phyloP scores from a whole-genome alignment of 257 asterid species.

The Capsicum chinense region DNA sequence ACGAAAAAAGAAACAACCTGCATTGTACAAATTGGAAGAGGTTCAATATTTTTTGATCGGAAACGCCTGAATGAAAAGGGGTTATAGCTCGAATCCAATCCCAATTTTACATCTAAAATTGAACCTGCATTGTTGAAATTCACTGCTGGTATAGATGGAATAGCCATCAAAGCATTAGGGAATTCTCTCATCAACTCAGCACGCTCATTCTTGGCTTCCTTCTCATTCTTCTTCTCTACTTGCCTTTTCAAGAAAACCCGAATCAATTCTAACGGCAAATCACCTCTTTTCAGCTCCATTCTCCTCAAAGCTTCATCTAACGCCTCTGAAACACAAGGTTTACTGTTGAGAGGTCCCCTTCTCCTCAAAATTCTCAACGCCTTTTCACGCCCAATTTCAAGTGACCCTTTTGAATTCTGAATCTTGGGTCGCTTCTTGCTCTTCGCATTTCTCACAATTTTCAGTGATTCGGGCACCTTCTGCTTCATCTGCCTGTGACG shows the following conservation, averaged over 20 bases:
- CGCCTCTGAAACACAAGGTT: conserved; percentile 65
- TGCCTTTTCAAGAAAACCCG: conserved; percentile 80
- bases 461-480: conserved; percentile 88
- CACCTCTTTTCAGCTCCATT: conserved; percentile 85
- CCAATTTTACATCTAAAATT: conserved; percentile 64
- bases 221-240: conserved; percentile 83
- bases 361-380: conserved; percentile 41
- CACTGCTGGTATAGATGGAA: conserved; percentile 53
- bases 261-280: conserved; percentile 83
- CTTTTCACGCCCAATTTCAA: conserved; percentile 45
- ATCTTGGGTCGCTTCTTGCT: conserved; percentile 49
- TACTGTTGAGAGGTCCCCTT: conserved; percentile 45
- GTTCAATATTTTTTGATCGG: conserved; percentile 87
- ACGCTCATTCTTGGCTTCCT: conserved; percentile 42
- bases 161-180: conserved; percentile 88
- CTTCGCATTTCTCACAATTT: conserved; percentile 66
- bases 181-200: conserved; percentile 56
- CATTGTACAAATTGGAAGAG: conserved; percentile 73
- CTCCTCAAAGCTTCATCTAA: conserved; percentile 83
- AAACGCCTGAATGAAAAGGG: conserved; percentile 58
- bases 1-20: conserved; percentile 58
- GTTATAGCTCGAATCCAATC: conserved; percentile 44
- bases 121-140: conserved; percentile 39
- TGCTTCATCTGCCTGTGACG: conserved; percentile 77
- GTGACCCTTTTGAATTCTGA: conserved; percentile 37